Evolutionary conservation across 345 rosid species (phyloP).

Genomic region (Eucalyptus dawsonii): DNA sequence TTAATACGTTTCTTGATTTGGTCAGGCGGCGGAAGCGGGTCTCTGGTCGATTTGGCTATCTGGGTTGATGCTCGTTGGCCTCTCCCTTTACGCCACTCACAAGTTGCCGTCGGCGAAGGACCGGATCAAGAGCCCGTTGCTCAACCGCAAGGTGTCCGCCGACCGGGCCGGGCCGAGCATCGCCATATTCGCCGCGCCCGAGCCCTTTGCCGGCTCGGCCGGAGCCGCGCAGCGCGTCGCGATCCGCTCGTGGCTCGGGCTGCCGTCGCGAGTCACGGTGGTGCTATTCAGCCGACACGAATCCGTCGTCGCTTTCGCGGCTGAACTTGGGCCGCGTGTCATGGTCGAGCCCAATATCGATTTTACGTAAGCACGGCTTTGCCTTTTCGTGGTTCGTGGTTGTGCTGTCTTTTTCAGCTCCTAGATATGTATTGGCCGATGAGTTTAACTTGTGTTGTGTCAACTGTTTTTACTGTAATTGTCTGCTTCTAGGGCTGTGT

Average conservation of each 20-base stretch:
- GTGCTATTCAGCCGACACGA: slow-evolving; percentile 57
- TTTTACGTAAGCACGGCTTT: slow-evolving; percentile 52
- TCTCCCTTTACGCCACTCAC: slow-evolving; percentile 66
- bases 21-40: slow-evolving; percentile 43
- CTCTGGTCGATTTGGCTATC: slow-evolving; percentile 63
- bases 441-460: not conserved
- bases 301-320: slow-evolving; percentile 33
- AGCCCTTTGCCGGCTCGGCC: slow-evolving; percentile 21
- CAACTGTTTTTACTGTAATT: not conserved
- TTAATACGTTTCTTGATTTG: not conserved
- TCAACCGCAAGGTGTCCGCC: not conserved
- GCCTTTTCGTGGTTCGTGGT: not conserved
- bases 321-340: slow-evolving; percentile 42
- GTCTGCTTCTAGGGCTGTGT: not conserved
- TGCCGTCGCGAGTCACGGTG: slow-evolving; percentile 53
- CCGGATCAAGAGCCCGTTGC: not conserved
- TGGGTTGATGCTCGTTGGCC: slow-evolving; percentile 52
- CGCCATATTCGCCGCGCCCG: slow-evolving; percentile 55
- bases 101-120: slow-evolving; percentile 29
- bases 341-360: slow-evolving; percentile 57
- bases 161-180: slow-evolving; percentile 19
- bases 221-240: slow-evolving; percentile 35
- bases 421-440: not conserved
- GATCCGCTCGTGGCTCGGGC: slow-evolving; percentile 77
- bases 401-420: not conserved